Base-by-base conservation (phyloP, 148 eudicot genomes). In the Pouteria glomerata region DNA sequence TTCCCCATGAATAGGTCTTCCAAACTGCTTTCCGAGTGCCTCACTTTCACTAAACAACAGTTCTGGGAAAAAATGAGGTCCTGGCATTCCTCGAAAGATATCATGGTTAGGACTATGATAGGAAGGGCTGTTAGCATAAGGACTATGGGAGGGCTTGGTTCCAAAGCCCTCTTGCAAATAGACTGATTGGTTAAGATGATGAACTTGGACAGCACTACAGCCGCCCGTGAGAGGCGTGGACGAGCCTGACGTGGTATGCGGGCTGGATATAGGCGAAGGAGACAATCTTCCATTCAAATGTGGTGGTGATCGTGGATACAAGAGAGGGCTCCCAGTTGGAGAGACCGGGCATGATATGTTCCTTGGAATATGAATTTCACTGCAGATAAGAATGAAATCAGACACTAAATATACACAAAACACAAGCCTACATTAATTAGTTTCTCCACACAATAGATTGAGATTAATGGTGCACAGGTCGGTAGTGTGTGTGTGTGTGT, bases 321-420 rank as follows among this genome's bases (percentile, higher is more conserved):
- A 61, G 59, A 95, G 85, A 50, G 99, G 99, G 73, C 99, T 95
- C 37, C 99, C 97, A 34, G 90, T 88, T 35, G 99, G 99, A 53
- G 99, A 95, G 55, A 95, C 99, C 1, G 99, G 97, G 75, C 94
- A 91, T 39, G 99, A 94, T 74, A 94, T 86, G 67, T 91, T 84
- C 78, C 92, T 82, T 18, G 88, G 85, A 56, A 83, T 83, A 73
- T 80, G 85, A 65, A 85, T 81, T 72, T 91, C 97, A 72, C 99
- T 95, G 87, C 58, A 77, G 79, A 70, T 50, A 18, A 76, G 39
- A 75, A 70, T 65, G 57, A 64, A 75, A 68, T 39, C 6, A 59
- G 74, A 71, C 37, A 71, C 47, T 61, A 48, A 65, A 41, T 47
- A 2, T 23, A 39, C 29, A n/a, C 1, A 70, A 13, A 33, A 16